Percentiles rank a stretch among this genome's conserved stretches.
These are phyloP conservation scores for Fusarium sulawesiense DNA, from an alignment of 2,329 filamentous ascomycete species.

Conservation along the genomic window DNA sequence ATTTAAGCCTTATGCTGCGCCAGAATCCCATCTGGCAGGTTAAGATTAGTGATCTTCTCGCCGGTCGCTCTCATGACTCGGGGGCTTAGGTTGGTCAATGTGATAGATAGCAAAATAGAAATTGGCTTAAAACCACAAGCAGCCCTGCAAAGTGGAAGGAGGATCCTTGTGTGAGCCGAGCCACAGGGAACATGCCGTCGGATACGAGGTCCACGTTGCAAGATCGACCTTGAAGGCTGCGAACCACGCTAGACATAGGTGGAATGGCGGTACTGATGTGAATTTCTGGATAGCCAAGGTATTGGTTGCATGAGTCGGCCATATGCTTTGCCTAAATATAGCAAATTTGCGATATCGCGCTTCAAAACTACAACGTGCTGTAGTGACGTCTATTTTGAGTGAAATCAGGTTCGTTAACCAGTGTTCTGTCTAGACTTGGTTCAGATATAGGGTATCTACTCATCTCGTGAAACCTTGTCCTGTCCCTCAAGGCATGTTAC, in stretches of 20 bases:
- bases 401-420: too few species aligned
- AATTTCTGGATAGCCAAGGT: neutral
- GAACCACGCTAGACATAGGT: neutral
- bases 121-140: neutral
- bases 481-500: neutral
- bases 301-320: neutral
- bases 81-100: neutral
- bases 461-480: neutral
- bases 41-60: neutral
- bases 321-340: neutral
- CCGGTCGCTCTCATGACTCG: neutral
- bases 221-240: neutral
- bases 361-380: neutral
- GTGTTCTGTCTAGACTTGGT: neutral
- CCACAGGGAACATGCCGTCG: neutral
- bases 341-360: neutral
- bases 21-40: neutral
- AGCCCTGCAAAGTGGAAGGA: neutral
- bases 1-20: neutral
- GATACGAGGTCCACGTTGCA: neutral
- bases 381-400: neutral
- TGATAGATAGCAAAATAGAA: neutral
- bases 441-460: neutral
- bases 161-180: neutral
- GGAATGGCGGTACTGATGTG: neutral